Conservation (phyloP, 257 asterid genomes). For the Lantana camara region DNA sequence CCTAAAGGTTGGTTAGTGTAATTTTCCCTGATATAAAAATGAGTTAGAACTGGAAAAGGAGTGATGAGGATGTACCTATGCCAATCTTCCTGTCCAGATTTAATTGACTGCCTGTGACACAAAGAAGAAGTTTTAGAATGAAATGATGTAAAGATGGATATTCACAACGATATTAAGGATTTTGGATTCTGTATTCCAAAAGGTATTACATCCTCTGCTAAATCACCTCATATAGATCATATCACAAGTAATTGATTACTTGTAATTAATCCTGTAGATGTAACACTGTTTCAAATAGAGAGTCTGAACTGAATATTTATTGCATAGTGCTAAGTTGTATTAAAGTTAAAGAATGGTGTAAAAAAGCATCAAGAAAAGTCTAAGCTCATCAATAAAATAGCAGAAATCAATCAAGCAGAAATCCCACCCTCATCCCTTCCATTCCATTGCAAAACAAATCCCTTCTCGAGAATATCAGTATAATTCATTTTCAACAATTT, state of each 20-base stretch:
- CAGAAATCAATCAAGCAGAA: neutral
- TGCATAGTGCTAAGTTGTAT: neutral
- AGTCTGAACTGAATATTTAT: too few species aligned
- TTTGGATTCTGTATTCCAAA: neutral
- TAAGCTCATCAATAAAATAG: neutral
- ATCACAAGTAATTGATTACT: too few species aligned
- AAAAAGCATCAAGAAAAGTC: neutral
- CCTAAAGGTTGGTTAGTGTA: too few species aligned
- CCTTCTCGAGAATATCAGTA: conserved; percentile 34
- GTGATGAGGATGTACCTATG: conserved; percentile 40
- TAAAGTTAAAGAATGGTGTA: neutral
- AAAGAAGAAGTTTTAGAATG: conserved; percentile 4
- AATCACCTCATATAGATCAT: too few species aligned
- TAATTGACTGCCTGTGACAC: conserved; percentile 30
- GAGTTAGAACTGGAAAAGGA: neutral
- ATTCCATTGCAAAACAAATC: conserved; percentile 51
- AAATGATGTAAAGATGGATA: neutral
- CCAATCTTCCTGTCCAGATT: conserved; percentile 42
- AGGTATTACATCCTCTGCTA: too few species aligned
- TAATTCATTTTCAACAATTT: conserved; percentile 39
- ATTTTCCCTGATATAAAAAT: neutral
- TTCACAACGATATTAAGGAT: neutral
- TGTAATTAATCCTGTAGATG: too few species aligned
- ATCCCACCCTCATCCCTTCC: conserved; percentile 31
- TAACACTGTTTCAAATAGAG: too few species aligned